Conservation (phyloP, 805 yeast genomes). For the Sugiyamaella floridensis region DNA sequence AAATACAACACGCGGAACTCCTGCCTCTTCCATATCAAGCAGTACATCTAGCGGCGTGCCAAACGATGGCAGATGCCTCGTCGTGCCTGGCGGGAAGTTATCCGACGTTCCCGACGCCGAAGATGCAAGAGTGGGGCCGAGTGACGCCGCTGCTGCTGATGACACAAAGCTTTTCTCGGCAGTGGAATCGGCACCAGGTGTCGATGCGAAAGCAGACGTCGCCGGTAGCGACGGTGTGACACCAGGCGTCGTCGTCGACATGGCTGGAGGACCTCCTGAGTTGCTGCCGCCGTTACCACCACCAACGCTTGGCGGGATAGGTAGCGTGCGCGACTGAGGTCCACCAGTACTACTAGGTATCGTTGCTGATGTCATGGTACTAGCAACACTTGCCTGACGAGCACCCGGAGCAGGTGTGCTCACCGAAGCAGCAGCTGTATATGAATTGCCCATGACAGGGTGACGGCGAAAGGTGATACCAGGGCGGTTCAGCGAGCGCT, state of each 20-base stretch:
- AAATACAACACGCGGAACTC: conserved; percentile 85
- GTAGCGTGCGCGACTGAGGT: too few species aligned
- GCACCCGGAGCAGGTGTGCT: conserved; percentile 8
- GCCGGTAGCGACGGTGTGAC: not conserved
- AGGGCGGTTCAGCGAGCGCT: conserved; percentile 28
- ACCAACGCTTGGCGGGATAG: too few species aligned
- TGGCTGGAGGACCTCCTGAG: not conserved
- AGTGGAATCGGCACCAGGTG: not conserved
- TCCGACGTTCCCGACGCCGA: not conserved
- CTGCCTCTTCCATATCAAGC: conserved; percentile 76
- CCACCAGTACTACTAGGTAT: too few species aligned
- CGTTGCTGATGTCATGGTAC: not conserved
- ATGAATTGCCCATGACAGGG: conserved; percentile 23
- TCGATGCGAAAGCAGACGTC: not conserved
- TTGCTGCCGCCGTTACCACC: not conserved
- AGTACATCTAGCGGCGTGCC: conserved; percentile 77
- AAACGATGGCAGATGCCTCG: conserved; percentile 46
- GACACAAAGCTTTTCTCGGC: not conserved
- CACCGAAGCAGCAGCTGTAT: conserved; percentile 13
- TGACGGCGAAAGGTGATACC: conserved; percentile 29
- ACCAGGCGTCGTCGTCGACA: not conserved
- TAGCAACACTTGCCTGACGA: not conserved
- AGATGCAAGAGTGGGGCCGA: not conserved
- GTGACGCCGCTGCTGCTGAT: not conserved
- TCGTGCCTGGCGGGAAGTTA: conserved; percentile 33